phyloP scores from a whole-genome alignment of 1,139 yeast genomes.

The Yarrowia galli region DNA sequence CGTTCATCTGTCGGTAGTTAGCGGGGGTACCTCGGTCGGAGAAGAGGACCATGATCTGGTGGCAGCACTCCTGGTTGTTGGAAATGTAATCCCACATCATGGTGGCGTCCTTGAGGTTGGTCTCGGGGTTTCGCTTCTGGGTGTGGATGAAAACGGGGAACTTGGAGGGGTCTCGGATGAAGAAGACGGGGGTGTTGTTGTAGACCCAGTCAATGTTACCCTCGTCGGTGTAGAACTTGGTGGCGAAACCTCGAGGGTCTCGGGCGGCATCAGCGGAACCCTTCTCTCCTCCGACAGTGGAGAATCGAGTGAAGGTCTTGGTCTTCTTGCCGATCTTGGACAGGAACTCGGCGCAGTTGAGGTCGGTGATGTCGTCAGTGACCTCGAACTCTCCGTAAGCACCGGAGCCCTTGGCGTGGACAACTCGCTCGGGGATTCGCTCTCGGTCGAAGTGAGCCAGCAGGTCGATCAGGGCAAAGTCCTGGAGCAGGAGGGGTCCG shows the following conservation, averaged over 20 bases:
- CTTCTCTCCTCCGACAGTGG: constrained; percentile 88
- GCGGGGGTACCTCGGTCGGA: constrained; percentile 79
- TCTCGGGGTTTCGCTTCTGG: constrained; percentile 85
- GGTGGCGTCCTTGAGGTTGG: constrained; percentile 77
- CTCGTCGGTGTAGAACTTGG: constrained; percentile 84
- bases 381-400: constrained; percentile 82
- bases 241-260: constrained; percentile 89
- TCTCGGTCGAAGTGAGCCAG: constrained; percentile 87
- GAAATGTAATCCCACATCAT: constrained; percentile 75
- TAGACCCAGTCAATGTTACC: constrained; percentile 89
- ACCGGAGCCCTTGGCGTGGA: constrained; percentile 90
- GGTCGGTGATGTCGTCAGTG: constrained; percentile 80
- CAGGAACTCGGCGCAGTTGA: constrained; percentile 74
- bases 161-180: constrained; percentile 84
- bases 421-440: constrained; percentile 88
- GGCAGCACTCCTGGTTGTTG: constrained; percentile 67
- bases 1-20: constrained; percentile 69
- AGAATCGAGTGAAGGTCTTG: constrained; percentile 74
- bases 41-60: constrained; percentile 69
- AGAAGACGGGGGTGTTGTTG: constrained; percentile 89
- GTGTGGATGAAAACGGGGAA: constrained; percentile 91
- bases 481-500: constrained; percentile 81
- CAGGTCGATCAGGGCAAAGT: constrained; percentile 76
- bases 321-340: constrained; percentile 79
- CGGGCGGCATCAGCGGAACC: constrained; percentile 88